Evolutionary conservation across 352 stramenopile genomes (phyloP).

Genomic region (Vaucheria bursata): DNA sequence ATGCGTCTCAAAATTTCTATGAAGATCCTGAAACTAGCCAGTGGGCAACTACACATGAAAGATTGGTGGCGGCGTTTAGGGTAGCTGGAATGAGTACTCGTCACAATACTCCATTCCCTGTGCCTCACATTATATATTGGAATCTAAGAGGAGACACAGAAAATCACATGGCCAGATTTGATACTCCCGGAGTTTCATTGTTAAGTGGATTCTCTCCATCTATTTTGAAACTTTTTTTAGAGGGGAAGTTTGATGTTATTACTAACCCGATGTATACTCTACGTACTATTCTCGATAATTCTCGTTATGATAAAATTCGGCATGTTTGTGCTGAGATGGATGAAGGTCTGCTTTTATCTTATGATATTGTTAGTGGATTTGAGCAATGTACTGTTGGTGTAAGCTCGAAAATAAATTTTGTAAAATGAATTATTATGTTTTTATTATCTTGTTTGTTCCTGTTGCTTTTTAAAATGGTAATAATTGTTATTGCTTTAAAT

Average conservation of each 20-base stretch:
- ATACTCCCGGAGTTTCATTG: slow-evolving; percentile 12
- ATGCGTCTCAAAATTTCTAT: slow-evolving; percentile 44
- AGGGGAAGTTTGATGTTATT: not conserved
- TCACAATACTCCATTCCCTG: slow-evolving; percentile 41
- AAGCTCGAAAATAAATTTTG: too few relatives aligned
- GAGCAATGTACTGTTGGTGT: too few relatives aligned
- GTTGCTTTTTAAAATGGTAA: too few relatives aligned
- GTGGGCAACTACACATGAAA: slow-evolving; percentile 1
- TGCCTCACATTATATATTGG: slow-evolving; percentile 65
- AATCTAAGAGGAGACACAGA: slow-evolving; percentile 53
- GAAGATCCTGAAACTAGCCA: not conserved
- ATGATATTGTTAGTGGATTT: too few relatives aligned
- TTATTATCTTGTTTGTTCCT: too few relatives aligned
- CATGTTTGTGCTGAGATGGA: not conserved
- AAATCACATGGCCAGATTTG: slow-evolving; percentile 9
- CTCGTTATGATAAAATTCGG: slow-evolving; percentile 3
- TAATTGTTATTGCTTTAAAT: too few relatives aligned
- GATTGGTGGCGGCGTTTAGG: slow-evolving; percentile 43
- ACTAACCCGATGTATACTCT: not conserved
- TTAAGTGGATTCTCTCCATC: slow-evolving; percentile 37
- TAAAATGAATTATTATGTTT: too few relatives aligned
- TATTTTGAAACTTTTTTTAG: slow-evolving; percentile 36
- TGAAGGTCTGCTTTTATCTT: too few relatives aligned
- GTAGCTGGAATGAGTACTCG: slow-evolving; percentile 1
- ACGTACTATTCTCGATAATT: not conserved